Evolutionary conservation across 78 protist genomes (phyloP).

Genomic region (Dictyostelium intermedium): DNA sequence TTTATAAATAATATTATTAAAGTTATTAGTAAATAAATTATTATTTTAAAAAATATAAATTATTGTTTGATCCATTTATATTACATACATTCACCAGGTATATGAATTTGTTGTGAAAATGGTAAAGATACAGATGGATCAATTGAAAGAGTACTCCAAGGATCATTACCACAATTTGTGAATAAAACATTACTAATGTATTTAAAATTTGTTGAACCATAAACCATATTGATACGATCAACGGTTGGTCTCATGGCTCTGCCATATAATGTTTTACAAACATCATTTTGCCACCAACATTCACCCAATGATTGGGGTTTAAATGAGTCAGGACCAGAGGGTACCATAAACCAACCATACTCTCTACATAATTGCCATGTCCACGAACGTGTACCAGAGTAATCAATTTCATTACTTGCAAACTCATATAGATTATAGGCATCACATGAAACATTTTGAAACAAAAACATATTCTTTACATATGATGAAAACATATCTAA

Average conservation of each 20-base stretch:
- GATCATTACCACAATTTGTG: constrained; percentile 45
- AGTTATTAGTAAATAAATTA: too few relatives aligned
- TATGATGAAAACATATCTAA: constrained; percentile 23
- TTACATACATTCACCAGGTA: constrained; percentile 63
- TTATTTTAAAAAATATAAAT: too few relatives aligned
- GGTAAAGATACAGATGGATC: neutral
- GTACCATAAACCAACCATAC: constrained; percentile 65
- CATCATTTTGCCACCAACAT: constrained; percentile 65
- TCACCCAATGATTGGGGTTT: constrained; percentile 29
- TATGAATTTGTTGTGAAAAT: neutral
- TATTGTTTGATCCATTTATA: too few relatives aligned
- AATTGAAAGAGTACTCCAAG: constrained; percentile 52
- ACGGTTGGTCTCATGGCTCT: constrained; percentile 57
- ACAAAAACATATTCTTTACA: constrained; percentile 55
- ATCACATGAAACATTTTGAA: constrained; percentile 39
- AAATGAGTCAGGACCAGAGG: constrained; percentile 19
- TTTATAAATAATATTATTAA: too few relatives aligned
- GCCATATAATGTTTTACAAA: constrained; percentile 44
- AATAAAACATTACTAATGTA: constrained; percentile 13
- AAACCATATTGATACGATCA: constrained; percentile 24
- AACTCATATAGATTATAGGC: constrained; percentile 44
- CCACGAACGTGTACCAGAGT: constrained; percentile 57
- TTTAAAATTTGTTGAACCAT: constrained; percentile 29
- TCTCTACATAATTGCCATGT: constrained; percentile 71
- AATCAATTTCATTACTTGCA: constrained; percentile 26